Percentiles rank a stretch among this genome's conserved stretches.
Evolutionary conservation across 1,139 yeast species (phyloP).

Genomic region (Geotrichum armillariae): DNA sequence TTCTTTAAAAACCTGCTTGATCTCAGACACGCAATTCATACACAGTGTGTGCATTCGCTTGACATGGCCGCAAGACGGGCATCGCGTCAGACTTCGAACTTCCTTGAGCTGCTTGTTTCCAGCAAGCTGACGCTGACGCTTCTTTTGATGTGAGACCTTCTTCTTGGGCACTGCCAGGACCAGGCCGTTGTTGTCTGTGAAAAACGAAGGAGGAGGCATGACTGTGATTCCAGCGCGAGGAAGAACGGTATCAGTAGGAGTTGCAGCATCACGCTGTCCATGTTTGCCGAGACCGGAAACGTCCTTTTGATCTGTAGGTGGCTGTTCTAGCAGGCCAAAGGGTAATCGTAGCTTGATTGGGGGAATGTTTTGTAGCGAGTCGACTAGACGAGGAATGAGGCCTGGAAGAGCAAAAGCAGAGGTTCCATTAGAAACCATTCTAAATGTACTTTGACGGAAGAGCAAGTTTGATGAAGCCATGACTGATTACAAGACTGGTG

Average conservation of each 20-base stretch:
- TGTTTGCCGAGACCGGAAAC: conserved; percentile 11
- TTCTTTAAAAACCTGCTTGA: conserved; percentile 69
- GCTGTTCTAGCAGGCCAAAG: conserved; percentile 23
- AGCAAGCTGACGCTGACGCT: conserved; percentile 77
- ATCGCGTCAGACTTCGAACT: conserved; percentile 74
- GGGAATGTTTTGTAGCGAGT: conserved; percentile 21
- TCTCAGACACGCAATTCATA: conserved; percentile 87
- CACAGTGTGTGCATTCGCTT: conserved; percentile 89
- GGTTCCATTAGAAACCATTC: background rate
- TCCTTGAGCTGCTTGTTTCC: conserved; percentile 79
- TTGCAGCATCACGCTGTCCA: conserved; percentile 13
- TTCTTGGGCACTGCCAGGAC: conserved; percentile 90
- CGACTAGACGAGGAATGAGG: conserved; percentile 26
- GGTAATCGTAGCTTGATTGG: conserved; percentile 22
- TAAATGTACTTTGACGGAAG: conserved; percentile 4
- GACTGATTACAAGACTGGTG: background rate
- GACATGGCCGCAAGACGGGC: conserved; percentile 94
- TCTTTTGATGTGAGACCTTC: conserved; percentile 82
- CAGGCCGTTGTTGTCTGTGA: conserved; percentile 51
- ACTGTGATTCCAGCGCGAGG: conserved; percentile 17
- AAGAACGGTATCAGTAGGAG: conserved; percentile 8
- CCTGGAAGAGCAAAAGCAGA: conserved; percentile 21
- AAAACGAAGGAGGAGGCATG: conserved; percentile 18
- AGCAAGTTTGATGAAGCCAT: conserved; percentile 10
- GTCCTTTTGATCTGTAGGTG: conserved; percentile 16